phyloP scores from a whole-genome alignment of 2,329 filamentous ascomycete species.

The Pseudogymnoascus sp. region DNA sequence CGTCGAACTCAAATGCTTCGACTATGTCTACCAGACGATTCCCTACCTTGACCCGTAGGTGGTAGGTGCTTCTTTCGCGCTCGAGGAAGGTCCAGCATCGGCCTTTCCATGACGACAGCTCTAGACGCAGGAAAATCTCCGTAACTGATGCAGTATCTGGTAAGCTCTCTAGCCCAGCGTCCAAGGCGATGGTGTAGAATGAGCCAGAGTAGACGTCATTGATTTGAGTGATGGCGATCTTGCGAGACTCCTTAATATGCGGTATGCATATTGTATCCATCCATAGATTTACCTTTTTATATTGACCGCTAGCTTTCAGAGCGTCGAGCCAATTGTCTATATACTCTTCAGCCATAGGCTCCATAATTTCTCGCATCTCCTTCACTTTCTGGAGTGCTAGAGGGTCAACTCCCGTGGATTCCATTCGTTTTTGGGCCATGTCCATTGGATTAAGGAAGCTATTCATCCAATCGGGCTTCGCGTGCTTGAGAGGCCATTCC shows the following conservation, averaged over 20 bases:
- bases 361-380: background rate
- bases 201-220: background rate
- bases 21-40: background rate
- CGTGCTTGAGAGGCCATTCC: background rate
- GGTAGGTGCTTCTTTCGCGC: conserved; percentile 1
- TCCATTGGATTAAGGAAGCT: conserved; percentile 3
- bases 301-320: conserved; percentile 1
- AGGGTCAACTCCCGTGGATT: background rate
- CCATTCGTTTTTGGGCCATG: background rate
- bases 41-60: background rate
- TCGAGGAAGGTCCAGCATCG: conserved; percentile 8
- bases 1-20: background rate
- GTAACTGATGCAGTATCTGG: background rate
- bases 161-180: background rate
- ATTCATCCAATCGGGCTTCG: background rate
- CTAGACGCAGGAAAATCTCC: background rate
- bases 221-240: conserved; percentile 10
- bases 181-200: conserved; percentile 12
- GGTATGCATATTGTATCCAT: conserved; percentile 2
- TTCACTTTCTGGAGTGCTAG: background rate
- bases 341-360: background rate
- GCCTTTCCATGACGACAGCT: background rate
- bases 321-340: background rate
- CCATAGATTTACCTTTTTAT: background rate
- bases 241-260: background rate